phyloP scores from a whole-genome alignment of 2,329 filamentous ascomycete species.

The Westerdykella aurantiaca region DNA sequence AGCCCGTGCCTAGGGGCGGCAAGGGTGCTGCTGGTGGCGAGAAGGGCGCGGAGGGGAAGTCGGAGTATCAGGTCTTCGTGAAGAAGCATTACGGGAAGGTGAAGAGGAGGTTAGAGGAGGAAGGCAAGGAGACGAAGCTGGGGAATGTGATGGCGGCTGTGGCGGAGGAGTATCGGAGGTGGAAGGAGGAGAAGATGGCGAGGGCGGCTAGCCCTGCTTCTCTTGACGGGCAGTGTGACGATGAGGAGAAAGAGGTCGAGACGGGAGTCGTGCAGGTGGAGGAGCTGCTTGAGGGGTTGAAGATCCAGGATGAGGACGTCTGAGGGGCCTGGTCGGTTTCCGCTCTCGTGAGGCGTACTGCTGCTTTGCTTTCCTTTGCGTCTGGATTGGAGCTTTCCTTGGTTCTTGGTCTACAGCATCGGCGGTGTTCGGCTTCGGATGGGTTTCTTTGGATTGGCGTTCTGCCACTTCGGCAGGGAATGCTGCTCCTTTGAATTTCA shows the following conservation, averaged over 20 bases:
- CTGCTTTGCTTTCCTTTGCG: too few species aligned
- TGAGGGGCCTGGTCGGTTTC: background rate
- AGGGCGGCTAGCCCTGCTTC: too few species aligned
- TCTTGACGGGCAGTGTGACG: too few species aligned
- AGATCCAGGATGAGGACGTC: conserved; percentile 6
- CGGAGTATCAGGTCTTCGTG: conserved; percentile 55
- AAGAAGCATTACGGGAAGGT: conserved; percentile 60
- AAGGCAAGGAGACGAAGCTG: conserved; percentile 45
- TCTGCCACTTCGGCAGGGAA: too few species aligned
- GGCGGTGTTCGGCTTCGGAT: too few species aligned
- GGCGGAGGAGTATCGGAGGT: conserved; percentile 55
- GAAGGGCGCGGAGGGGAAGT: conserved; percentile 23
- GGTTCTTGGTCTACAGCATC: too few species aligned
- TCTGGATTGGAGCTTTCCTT: too few species aligned
- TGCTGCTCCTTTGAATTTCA: too few species aligned
- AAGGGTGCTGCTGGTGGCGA: conserved; percentile 6
- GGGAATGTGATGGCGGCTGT: conserved; percentile 66
- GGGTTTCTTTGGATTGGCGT: too few species aligned
- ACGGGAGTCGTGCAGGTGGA: conserved; percentile 9
- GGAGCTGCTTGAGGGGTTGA: conserved; percentile 21
- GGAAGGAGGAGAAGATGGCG: conserved; percentile 32
- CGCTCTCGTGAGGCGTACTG: too few species aligned
- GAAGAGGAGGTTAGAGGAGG: conserved; percentile 39
- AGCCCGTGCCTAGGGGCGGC: conserved; percentile 61
- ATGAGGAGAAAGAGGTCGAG: conserved; percentile 5